Base-by-base conservation (phyloP, 768 basidiomycete species). In the Neoboletus magnificus region DNA sequence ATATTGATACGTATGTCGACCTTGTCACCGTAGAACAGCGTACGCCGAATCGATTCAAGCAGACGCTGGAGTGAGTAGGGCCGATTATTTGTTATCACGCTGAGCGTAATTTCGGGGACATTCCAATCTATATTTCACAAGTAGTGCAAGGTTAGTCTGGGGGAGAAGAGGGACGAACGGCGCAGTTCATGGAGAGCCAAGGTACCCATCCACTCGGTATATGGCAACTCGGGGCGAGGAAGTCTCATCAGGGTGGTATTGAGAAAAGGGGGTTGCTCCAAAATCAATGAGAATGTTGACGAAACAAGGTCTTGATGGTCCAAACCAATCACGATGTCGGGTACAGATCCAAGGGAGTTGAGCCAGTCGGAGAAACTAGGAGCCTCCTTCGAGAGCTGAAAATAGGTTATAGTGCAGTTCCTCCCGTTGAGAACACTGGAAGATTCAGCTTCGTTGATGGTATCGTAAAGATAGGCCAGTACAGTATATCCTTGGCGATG, bases 81-180 rank as follows among this genome's bases (percentile, higher is more conserved):
- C 32, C 92, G 80, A 63, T 88, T 77, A 61, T 91, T 84, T 0
- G 92, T 93, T 52, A 93, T 87, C 37, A 94, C 78, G 50, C 79
- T 82, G 41, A 93, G 71, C 25, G 88, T 87, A 32, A 93, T 72
- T 32, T 71, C 77, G 11, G 90, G 89, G 2, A 71, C 66, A 59
- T 91, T 78, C 90, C 91, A 94, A 65, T 84, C 92, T 94, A 57
- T 25, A 20, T 46, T 52, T 64, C 50, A 51, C 5, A 37, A 48
- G 52, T 41, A 44, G 55, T 49, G 39, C 30, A 27, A 53, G 41
- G 23, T 41, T 10, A 50, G 53, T 49, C 13, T 30, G 25, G 45
- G 46, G 41, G 54, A 71, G 61, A 35, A 41, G 27, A 57, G 51
- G 32, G 23, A 62, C 50, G 55, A 59, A 46, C 52, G 58, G 52